These are phyloP conservation scores for Russula compacta DNA, from an alignment of 768 basidiomycete genomes.

Conservation along the genomic window DNA sequence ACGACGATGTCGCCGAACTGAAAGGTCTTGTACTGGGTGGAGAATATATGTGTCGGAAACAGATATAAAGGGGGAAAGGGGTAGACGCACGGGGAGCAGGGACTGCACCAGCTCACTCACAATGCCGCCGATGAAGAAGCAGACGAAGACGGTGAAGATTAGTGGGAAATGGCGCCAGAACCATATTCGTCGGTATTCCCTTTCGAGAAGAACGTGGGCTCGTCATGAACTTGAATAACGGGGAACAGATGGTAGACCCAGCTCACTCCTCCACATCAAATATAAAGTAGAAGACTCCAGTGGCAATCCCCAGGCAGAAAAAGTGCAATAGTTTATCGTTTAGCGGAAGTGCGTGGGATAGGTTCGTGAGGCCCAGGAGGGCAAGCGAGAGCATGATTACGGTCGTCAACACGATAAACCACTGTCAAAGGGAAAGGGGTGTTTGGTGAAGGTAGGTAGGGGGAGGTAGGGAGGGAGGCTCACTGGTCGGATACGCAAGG, in stretches of 20 bases:
- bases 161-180: slow-evolving; percentile 71
- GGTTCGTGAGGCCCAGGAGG: slow-evolving; percentile 69
- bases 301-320: slow-evolving; percentile 65
- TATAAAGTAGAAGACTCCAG: slow-evolving; percentile 78
- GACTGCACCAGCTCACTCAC: slow-evolving; percentile 78
- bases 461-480: slow-evolving; percentile 12
- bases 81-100: slow-evolving; percentile 49
- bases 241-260: neutral
- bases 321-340: slow-evolving; percentile 80
- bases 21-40: slow-evolving; percentile 55
- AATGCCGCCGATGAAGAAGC: slow-evolving; percentile 74
- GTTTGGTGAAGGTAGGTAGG: neutral
- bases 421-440: slow-evolving; percentile 34
- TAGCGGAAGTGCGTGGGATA: slow-evolving; percentile 52
- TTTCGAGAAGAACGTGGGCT: slow-evolving; percentile 24
- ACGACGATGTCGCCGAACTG: slow-evolving; percentile 67
- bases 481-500: slow-evolving; percentile 66
- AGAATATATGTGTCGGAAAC: neutral
- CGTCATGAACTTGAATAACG: neutral
- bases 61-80: neutral
- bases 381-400: slow-evolving; percentile 62
- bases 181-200: slow-evolving; percentile 75
- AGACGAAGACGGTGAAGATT: slow-evolving; percentile 58
- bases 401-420: slow-evolving; percentile 70
- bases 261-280: slow-evolving; percentile 82